Percentiles rank a stretch among this genome's conserved stretches.
These are phyloP conservation scores for Moringa oleifera DNA, from an alignment of 345 rosid species.

Conservation along the genomic window DNA sequence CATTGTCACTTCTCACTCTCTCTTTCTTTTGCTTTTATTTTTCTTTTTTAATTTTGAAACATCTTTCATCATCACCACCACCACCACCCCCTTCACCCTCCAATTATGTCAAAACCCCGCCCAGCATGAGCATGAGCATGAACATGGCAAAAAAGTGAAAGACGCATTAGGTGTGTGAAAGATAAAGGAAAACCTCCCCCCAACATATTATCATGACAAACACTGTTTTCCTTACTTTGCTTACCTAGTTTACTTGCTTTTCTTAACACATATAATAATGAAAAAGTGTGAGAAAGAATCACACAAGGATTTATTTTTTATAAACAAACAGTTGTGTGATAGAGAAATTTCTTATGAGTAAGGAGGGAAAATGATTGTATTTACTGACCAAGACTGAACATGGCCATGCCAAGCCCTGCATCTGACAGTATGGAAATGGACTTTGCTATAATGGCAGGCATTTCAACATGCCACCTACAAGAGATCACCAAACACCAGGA, in stretches of 20 bases:
- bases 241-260: slow-evolving; percentile 24
- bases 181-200: slow-evolving; percentile 1
- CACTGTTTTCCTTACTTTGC: slow-evolving; percentile 21
- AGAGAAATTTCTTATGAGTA: slow-evolving; percentile 8
- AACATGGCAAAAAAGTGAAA: slow-evolving; percentile 13
- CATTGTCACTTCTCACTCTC: slow-evolving; percentile 18
- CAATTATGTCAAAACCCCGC: slow-evolving; percentile 11
- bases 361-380: slow-evolving; percentile 1
- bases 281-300: slow-evolving; percentile 19
- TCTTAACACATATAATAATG: slow-evolving; percentile 26
- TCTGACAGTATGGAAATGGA: slow-evolving; percentile 98
- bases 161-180: not conserved
- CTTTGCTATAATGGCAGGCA: slow-evolving; percentile 94
- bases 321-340: not conserved
- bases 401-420: slow-evolving; percentile 99
- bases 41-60: not conserved
- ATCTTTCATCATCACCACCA: slow-evolving; percentile 19
- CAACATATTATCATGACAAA: slow-evolving; percentile 25
- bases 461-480: slow-evolving; percentile 84
- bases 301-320: slow-evolving; percentile 2
- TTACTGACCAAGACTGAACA: slow-evolving; percentile 99
- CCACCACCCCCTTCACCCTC: slow-evolving; percentile 15
- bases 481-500: slow-evolving; percentile 3
- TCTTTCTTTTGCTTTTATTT: not conserved
- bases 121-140: not conserved